phyloP scores from a whole-genome alignment of 768 basidiomycete genomes.

The Guyanaporus albipodus region DNA sequence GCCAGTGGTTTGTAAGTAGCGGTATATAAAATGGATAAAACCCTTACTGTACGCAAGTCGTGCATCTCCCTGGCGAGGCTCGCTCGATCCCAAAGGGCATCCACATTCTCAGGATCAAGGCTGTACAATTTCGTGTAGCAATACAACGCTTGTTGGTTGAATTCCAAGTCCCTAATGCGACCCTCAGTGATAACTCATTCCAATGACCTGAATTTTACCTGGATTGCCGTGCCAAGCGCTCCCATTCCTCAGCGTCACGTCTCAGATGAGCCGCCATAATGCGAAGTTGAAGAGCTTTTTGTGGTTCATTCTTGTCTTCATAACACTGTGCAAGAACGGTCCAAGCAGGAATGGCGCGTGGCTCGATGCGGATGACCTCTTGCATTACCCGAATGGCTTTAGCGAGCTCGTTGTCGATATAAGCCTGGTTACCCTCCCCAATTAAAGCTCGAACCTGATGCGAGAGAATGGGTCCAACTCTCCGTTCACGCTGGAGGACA shows the following conservation, averaged over 20 bases:
- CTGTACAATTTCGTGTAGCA: slow-evolving; percentile 83
- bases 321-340: slow-evolving; percentile 42
- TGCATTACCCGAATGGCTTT: slow-evolving; percentile 78
- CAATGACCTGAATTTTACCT: slow-evolving; percentile 43
- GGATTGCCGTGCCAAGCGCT: slow-evolving; percentile 68
- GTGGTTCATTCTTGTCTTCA: slow-evolving; percentile 14
- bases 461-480: slow-evolving; percentile 12
- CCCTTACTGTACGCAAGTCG: slow-evolving; percentile 59
- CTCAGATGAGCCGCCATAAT: slow-evolving; percentile 62
- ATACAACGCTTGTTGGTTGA: slow-evolving; percentile 84
- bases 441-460: slow-evolving; percentile 36
- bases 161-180: slow-evolving; percentile 53
- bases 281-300: slow-evolving; percentile 16
- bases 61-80: slow-evolving; percentile 73
- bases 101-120: slow-evolving; percentile 75
- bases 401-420: slow-evolving; percentile 62
- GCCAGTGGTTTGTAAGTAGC: neutral
- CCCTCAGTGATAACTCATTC: slow-evolving; percentile 58
- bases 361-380: slow-evolving; percentile 93
- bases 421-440: slow-evolving; percentile 85
- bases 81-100: slow-evolving; percentile 88
- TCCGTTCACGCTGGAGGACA: slow-evolving; percentile 10
- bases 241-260: slow-evolving; percentile 86
- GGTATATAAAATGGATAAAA: neutral
- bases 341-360: slow-evolving; percentile 81